Evolutionary conservation across 1,284 basidiomycete genomes (phyloP).

Genomic region (Mycosarcoma mackinlayi): DNA sequence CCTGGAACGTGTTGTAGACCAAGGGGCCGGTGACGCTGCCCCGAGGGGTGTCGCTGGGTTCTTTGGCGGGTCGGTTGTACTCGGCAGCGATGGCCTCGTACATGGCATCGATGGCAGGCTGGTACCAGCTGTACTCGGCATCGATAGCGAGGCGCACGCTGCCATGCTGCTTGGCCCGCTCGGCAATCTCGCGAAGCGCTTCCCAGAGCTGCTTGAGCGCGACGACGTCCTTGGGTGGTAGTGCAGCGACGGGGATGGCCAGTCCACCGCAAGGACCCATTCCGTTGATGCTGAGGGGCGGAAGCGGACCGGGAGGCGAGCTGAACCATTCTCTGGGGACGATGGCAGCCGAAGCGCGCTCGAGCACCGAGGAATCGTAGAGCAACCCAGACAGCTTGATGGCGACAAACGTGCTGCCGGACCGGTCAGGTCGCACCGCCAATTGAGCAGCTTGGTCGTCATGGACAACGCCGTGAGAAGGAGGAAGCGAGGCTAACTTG

Average conservation of each 20-base stretch:
- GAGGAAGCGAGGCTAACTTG: conserved; percentile 35
- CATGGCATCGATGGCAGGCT: conserved; percentile 64
- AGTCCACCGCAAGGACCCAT: conserved; percentile 54
- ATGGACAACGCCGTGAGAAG: conserved; percentile 33
- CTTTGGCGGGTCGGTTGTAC: conserved; percentile 43
- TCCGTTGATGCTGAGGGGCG: conserved; percentile 48
- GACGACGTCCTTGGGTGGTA: conserved; percentile 46
- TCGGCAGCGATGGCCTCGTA: conserved; percentile 60
- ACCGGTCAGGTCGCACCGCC: conserved; percentile 40
- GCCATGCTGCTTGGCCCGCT: conserved; percentile 49
- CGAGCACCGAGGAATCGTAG: conserved; percentile 53
- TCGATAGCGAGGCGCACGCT: conserved; percentile 58
- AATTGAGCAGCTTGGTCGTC: conserved; percentile 29
- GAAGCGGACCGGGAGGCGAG: conserved; percentile 50
- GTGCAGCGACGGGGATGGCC: conserved; percentile 52
- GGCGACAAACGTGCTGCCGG: conserved; percentile 57
- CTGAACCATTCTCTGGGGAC: conserved; percentile 59
- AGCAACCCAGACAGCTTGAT: conserved; percentile 63
- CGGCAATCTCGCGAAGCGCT: conserved; percentile 47
- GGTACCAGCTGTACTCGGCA: conserved; percentile 62
- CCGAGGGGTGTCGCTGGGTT: conserved; percentile 9
- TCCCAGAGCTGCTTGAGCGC: conserved; percentile 58
- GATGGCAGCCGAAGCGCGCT: conserved; percentile 56
- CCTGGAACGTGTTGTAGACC: conserved; percentile 63
- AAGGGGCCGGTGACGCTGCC: conserved; percentile 50